phyloP scores from a whole-genome alignment of 148 eudicot species.

The Rhododendron ovatum region DNA sequence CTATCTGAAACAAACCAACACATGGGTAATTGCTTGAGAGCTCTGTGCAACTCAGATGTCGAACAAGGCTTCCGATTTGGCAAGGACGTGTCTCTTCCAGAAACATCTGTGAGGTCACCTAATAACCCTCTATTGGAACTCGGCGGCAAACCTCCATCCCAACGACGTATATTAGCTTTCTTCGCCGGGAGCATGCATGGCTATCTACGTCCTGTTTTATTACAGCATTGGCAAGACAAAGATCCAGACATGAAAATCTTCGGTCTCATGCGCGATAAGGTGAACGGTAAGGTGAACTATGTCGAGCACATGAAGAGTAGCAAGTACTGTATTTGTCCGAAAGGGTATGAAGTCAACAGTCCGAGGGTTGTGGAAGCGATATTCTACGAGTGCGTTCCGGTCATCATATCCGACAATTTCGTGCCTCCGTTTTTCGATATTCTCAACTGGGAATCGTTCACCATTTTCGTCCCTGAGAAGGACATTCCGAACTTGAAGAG shows the following conservation, averaged over 20 bases:
- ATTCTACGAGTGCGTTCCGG: conserved; percentile 46
- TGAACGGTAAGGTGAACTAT: conserved; percentile 18
- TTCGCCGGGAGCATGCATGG: conserved; percentile 40
- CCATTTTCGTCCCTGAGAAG: conserved; percentile 36
- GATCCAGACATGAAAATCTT: conserved; percentile 45
- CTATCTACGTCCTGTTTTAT: conserved; percentile 21
- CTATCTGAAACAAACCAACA: conserved; percentile 19
- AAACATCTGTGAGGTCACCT: conserved; percentile 15
- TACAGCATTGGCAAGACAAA: conserved; percentile 32
- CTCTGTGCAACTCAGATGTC: conserved; percentile 30
- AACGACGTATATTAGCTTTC: conserved; percentile 32
- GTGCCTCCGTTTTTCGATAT: conserved; percentile 44
- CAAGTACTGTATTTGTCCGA: conserved; percentile 42
- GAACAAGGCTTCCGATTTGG: conserved; percentile 34
- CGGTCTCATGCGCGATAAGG: conserved; percentile 11
- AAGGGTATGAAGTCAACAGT: conserved; percentile 44
- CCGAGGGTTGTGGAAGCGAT: conserved; percentile 50
- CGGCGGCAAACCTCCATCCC: conserved; percentile 24
- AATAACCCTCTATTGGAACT: conserved; percentile 10
- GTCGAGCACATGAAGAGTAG: conserved; percentile 43
- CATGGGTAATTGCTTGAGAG: conserved; percentile 28
- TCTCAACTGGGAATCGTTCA: conserved; percentile 46
- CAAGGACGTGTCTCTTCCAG: conserved; percentile 33
- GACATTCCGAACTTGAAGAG: conserved; percentile 40
- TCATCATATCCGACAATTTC: conserved; percentile 44